A percentile compares a stretch with the other conserved stretches of the same genome.
These are phyloP conservation scores for Goffeauzyma gilvescens DNA, from an alignment of 768 basidiomycete species.

Conservation along the genomic window DNA sequence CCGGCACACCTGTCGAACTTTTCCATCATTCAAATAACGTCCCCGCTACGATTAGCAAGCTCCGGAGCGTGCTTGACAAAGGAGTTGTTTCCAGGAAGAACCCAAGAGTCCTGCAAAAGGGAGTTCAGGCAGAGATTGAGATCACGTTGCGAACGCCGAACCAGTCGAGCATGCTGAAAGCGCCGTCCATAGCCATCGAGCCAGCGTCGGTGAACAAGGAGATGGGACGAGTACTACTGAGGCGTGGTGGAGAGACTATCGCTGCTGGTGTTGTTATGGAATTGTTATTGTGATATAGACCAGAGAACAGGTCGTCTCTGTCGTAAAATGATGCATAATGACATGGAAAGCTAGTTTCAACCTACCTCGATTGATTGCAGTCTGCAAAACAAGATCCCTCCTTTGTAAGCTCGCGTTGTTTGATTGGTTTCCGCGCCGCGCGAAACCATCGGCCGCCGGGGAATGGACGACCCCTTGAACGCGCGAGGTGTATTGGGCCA, in stretches of 20 bases:
- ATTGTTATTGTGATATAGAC: too few relatives aligned
- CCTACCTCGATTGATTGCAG: too few relatives aligned
- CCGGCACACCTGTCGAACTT: slow-evolving; percentile 76
- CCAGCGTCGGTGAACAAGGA: slow-evolving; percentile 75
- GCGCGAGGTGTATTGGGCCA: too few relatives aligned
- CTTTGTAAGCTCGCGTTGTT: too few relatives aligned
- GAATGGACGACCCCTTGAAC: too few relatives aligned
- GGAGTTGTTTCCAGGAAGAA: slow-evolving; percentile 56
- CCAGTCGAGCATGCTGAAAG: slow-evolving; percentile 37
- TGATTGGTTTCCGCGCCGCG: too few relatives aligned
- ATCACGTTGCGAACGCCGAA: slow-evolving; percentile 49
- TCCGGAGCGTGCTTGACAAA: slow-evolving; percentile 63
- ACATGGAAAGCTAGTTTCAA: too few relatives aligned
- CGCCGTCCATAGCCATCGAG: slow-evolving; percentile 62
- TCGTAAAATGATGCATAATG: too few relatives aligned
- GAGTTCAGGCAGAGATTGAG: slow-evolving; percentile 65
- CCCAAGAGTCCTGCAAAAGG: slow-evolving; percentile 79
- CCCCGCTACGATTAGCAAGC: slow-evolving; percentile 66
- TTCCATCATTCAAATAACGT: slow-evolving; percentile 88
- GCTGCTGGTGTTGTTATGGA: slow-evolving; percentile 47
- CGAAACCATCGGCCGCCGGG: too few relatives aligned
- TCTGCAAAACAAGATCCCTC: too few relatives aligned
- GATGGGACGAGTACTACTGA: slow-evolving; percentile 78
- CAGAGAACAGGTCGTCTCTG: too few relatives aligned
- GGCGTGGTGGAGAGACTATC: slow-evolving; percentile 82